Conservation (phyloP, 495 filamentous ascomycete species). For the Sphaerosporella brunnea region DNA sequence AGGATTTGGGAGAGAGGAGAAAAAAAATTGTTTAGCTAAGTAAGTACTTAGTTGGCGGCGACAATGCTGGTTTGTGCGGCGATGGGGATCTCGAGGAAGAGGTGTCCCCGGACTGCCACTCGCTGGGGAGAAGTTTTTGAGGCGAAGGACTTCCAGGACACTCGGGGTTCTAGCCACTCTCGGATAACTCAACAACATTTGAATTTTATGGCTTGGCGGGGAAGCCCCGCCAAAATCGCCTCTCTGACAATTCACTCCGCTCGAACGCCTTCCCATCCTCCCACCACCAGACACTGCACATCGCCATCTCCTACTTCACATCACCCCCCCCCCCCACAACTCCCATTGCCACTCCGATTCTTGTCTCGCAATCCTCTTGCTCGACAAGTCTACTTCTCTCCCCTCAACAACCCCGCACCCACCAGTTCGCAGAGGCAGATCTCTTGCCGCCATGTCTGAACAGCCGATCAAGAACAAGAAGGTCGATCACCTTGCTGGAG, state of each 20-base stretch:
- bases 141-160: neutral
- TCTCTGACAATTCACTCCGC: constrained; percentile 6
- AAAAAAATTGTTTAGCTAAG: too few relatives aligned
- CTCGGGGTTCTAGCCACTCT: neutral
- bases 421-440: too few relatives aligned
- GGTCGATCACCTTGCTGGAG: constrained; percentile 51
- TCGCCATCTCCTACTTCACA: constrained; percentile 2
- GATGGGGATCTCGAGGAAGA: too few relatives aligned
- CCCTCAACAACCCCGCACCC: constrained; percentile 24
- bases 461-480: constrained; percentile 73
- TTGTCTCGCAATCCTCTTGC: constrained; percentile 8
- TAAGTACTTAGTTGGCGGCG: too few relatives aligned
- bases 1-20: too few relatives aligned
- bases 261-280: constrained; percentile 9
- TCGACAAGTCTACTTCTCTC: constrained; percentile 8
- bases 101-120: too few relatives aligned
- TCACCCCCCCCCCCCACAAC: constrained; percentile 16
- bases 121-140: too few relatives aligned
- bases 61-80: too few relatives aligned
- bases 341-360: constrained; percentile 11
- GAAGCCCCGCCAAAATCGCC: neutral
- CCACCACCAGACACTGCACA: neutral
- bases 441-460: constrained; percentile 52
- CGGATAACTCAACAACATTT: constrained; percentile 1
- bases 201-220: neutral